A percentile compares a stretch with the other conserved stretches of the same genome.
Evolutionary conservation across 83 land plant species (phyloP).

Genomic region (Larix sibirica): DNA sequence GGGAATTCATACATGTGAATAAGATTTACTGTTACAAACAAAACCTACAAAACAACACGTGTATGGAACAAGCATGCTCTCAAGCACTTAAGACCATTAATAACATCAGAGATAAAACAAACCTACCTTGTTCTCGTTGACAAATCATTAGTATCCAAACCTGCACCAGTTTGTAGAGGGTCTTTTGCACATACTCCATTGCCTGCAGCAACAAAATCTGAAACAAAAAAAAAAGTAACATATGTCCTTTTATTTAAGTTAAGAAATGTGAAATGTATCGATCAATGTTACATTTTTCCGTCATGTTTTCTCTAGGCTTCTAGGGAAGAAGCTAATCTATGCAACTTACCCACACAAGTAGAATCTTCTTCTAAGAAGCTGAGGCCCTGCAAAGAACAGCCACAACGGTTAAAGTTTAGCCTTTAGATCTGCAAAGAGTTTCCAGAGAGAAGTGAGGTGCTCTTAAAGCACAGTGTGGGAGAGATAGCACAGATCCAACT

Average conservation of each 20-base stretch:
- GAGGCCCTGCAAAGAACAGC: not conserved
- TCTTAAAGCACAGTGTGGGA: no score
- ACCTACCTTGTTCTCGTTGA: conserved; percentile 6
- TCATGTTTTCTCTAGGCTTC: not conserved
- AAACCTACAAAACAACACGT: not conserved
- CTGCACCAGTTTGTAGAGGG: not conserved
- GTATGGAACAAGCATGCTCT: not conserved
- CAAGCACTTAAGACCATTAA: not conserved
- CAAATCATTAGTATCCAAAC: not conserved
- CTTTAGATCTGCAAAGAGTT: not conserved
- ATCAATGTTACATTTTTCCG: not conserved
- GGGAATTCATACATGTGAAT: not conserved
- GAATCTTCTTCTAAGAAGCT: conserved; percentile 11
- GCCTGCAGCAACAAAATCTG: not conserved
- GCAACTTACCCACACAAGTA: not conserved
- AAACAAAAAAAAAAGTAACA: not conserved
- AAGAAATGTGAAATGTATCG: no score
- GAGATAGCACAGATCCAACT: no score
- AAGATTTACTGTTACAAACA: not conserved
- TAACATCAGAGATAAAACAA: not conserved
- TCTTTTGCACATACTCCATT: not conserved
- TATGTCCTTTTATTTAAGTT: not conserved
- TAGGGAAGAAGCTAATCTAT: not conserved
- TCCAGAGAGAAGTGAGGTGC: no score
- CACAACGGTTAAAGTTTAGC: not conserved